These are phyloP conservation scores for Thymus quinquecostatus DNA, from an alignment of 257 asterid genomes.

Conservation along the genomic window DNA sequence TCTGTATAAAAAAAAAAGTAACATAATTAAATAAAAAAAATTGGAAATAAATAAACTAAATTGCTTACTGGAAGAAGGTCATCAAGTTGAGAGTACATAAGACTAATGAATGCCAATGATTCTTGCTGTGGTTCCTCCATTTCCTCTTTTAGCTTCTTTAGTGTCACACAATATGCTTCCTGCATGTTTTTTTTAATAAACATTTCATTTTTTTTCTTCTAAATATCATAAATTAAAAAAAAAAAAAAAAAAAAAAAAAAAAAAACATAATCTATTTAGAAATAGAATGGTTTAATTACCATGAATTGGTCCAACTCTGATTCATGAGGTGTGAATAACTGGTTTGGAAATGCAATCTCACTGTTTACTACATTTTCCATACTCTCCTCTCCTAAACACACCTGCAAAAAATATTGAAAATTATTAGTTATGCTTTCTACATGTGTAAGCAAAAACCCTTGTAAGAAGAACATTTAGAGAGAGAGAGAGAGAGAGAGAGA, in stretches of 20 bases:
- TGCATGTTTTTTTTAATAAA: slow-evolving; percentile 23
- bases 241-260: neutral
- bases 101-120: slow-evolving; percentile 53
- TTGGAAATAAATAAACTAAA: too few species aligned
- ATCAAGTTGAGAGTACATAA: slow-evolving; percentile 59
- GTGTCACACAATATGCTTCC: slow-evolving; percentile 53
- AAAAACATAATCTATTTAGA: too few species aligned
- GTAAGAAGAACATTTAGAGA: too few species aligned
- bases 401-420: slow-evolving; percentile 27
- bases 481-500: neutral
- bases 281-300: slow-evolving; percentile 30
- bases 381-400: slow-evolving; percentile 37
- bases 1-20: neutral
- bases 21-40: neutral
- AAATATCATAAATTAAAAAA: neutral
- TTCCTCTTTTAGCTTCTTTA: slow-evolving; percentile 51
- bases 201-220: neutral
- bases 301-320: slow-evolving; percentile 60
- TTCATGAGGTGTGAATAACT: slow-evolving; percentile 21
- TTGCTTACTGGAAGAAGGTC: slow-evolving; percentile 31
- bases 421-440: too few species aligned
- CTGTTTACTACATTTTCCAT: neutral
- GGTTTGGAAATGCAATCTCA: slow-evolving; percentile 7
- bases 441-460: neutral
- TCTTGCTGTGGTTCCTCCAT: slow-evolving; percentile 59